These are phyloP conservation scores for Moniliella sp. DNA, from an alignment of 1,284 basidiomycete genomes.

Conservation along the genomic window DNA sequence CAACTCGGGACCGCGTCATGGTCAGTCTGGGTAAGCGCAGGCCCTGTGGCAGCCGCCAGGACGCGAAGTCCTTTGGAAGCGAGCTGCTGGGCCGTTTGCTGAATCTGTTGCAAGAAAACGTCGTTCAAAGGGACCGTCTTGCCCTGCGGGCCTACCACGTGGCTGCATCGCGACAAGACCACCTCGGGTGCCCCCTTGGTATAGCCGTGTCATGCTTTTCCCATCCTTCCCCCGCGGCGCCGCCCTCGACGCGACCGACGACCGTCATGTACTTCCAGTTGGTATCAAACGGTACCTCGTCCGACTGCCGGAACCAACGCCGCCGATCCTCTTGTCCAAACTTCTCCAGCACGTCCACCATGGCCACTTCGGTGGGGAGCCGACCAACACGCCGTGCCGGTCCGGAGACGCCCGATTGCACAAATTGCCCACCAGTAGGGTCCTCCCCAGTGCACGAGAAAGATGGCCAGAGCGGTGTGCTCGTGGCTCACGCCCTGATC, in stretches of 20 bases:
- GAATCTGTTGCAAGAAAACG: conserved; percentile 41
- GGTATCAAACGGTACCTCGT: conserved; percentile 75
- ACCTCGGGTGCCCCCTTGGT: conserved; percentile 89
- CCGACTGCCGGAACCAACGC: conserved; percentile 47
- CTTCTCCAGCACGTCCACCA: not conserved
- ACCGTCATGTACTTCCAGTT: conserved; percentile 90
- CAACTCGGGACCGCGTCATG: too few species aligned
- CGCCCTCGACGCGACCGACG: conserved; percentile 47
- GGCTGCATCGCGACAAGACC: conserved; percentile 51
- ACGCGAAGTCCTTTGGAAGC: conserved; percentile 46
- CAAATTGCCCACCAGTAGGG: conserved; percentile 41
- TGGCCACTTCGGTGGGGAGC: conserved; percentile 53
- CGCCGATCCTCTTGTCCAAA: conserved; percentile 49
- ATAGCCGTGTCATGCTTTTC: conserved; percentile 36
- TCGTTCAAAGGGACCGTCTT: conserved; percentile 5
- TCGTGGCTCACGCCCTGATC: conserved; percentile 67
- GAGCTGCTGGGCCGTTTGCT: conserved; percentile 36
- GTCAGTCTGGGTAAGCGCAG: conserved; percentile 78
- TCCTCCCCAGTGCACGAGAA: conserved; percentile 62
- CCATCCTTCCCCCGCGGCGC: conserved; percentile 48
- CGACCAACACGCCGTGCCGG: conserved; percentile 50
- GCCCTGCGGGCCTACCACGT: conserved; percentile 47
- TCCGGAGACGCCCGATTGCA: conserved; percentile 59
- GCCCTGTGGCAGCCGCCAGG: conserved; percentile 94
- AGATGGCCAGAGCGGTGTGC: conserved; percentile 36